Conservation (phyloP, 1,139 yeast species). For the Kodamaea suecica region DNA sequence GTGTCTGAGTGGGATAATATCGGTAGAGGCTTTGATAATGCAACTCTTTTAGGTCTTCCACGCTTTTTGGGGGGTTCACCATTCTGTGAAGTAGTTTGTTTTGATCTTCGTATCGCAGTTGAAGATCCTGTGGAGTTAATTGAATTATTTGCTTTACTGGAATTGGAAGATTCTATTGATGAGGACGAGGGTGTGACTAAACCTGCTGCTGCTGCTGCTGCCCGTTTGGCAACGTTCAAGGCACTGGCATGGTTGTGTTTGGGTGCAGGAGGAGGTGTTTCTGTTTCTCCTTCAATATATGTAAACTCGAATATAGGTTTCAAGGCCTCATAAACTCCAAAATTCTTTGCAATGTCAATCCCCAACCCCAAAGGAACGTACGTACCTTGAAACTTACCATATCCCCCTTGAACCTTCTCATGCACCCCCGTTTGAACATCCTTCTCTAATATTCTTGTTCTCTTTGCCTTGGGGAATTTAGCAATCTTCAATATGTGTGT, state of each 20-base stretch:
- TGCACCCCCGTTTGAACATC: slow-evolving; percentile 85
- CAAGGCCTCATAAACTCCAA: slow-evolving; percentile 65
- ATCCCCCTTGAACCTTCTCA: slow-evolving; percentile 94
- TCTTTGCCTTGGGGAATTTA: slow-evolving; percentile 77
- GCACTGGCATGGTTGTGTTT: slow-evolving; percentile 75
- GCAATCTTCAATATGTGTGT: slow-evolving; percentile 89
- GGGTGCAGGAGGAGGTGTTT: slow-evolving; percentile 80
- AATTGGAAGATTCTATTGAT: neutral
- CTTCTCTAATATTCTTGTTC: slow-evolving; percentile 81
- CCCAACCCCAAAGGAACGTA: slow-evolving; percentile 77
- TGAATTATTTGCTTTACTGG: slow-evolving; percentile 12
- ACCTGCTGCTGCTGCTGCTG: slow-evolving; percentile 22
- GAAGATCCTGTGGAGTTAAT: slow-evolving; percentile 18
- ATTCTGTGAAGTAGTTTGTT: slow-evolving; percentile 21
- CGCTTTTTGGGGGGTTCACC: slow-evolving; percentile 42
- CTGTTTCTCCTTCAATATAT: slow-evolving; percentile 53
- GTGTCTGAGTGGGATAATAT: slow-evolving; percentile 31
- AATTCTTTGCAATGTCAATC: slow-evolving; percentile 58
- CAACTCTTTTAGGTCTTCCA: slow-evolving; percentile 47
- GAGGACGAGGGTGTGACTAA: slow-evolving; percentile 14
- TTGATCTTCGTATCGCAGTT: slow-evolving; percentile 14
- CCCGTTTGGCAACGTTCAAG: slow-evolving; percentile 45
- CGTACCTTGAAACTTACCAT: slow-evolving; percentile 93
- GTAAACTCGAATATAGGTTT: slow-evolving; percentile 66
- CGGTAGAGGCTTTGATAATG: slow-evolving; percentile 26